Conservation (phyloP, 352 stramenopile genomes). For the Phytophthora multivora region DNA sequence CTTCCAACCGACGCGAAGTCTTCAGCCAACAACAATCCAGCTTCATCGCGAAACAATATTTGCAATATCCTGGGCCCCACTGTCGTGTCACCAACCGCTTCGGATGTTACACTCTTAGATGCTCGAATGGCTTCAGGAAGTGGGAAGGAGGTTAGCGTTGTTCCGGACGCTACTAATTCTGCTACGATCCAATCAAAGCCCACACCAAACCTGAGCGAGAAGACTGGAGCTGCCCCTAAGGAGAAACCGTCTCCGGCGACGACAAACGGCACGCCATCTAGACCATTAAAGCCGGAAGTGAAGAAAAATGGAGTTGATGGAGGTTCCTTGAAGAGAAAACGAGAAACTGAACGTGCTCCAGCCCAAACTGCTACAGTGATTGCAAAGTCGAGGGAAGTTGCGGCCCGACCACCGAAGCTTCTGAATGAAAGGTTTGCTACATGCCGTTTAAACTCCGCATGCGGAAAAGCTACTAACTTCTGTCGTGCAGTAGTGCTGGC, state of each 20-base stretch:
- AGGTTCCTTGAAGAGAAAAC: constrained; percentile 68
- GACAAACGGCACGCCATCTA: constrained; percentile 14
- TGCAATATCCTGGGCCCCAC: constrained; percentile 75
- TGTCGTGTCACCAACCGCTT: constrained; percentile 49
- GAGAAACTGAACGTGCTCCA: constrained; percentile 48
- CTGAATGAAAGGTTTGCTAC: constrained; percentile 58
- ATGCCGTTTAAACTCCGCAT: neutral
- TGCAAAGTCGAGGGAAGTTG: constrained; percentile 67
- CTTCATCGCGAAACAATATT: constrained; percentile 81
- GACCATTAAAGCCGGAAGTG: constrained; percentile 25
- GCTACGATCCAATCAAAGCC: constrained; percentile 16
- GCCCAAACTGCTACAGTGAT: constrained; percentile 17
- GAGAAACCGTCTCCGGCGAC: constrained; percentile 8
- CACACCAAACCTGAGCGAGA: constrained; percentile 7
- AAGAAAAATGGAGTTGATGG: constrained; percentile 41
- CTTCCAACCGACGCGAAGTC: constrained; percentile 32
- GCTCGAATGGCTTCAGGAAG: constrained; percentile 51
- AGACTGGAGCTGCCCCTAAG: constrained; percentile 3
- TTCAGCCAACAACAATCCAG: constrained; percentile 44
- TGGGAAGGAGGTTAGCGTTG: constrained; percentile 35
- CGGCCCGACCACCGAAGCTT: constrained; percentile 50
- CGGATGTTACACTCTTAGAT: constrained; percentile 59
- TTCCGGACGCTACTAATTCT: constrained; percentile 24
- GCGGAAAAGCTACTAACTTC: constrained; percentile 10
- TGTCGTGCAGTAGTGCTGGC: constrained; percentile 22